Percentiles rank a stretch among this genome's conserved stretches.
Conservation (phyloP, 169 alveolate genomes). For the Plasmodium knowlesi region DNA sequence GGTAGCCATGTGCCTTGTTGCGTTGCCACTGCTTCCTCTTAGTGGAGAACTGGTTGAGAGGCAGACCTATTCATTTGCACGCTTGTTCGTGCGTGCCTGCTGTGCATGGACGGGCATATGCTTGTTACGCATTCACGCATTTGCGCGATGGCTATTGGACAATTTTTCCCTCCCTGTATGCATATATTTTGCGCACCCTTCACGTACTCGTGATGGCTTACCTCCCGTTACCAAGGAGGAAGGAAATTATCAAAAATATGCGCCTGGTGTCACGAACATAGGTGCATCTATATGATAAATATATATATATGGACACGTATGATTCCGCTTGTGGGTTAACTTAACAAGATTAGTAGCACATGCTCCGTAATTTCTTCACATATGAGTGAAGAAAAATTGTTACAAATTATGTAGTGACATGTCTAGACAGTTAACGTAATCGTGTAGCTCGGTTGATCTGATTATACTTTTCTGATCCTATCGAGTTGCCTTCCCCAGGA, state of each 20-base stretch:
- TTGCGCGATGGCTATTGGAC: not conserved
- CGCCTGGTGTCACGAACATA: not conserved
- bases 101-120: not conserved
- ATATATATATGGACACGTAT: not conserved
- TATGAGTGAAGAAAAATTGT: not conserved
- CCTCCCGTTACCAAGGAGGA: not conserved
- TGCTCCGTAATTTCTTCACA: not conserved
- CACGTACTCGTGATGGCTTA: not conserved
- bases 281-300: not conserved
- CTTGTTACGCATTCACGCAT: not conserved
- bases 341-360: not conserved
- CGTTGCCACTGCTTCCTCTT: not conserved
- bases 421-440: not conserved
- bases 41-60: not conserved
- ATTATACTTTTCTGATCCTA: not conserved
- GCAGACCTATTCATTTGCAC: not conserved
- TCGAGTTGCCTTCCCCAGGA: not conserved
- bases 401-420: not conserved
- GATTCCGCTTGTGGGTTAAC: not conserved
- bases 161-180: not conserved
- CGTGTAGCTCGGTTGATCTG: not conserved
- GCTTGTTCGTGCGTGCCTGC: not conserved
- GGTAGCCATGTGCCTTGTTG: not conserved
- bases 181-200: not conserved
- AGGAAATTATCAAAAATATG: not conserved